Conservation (phyloP, 208 protist genomes). For the Leishmania braziliensis region DNA sequence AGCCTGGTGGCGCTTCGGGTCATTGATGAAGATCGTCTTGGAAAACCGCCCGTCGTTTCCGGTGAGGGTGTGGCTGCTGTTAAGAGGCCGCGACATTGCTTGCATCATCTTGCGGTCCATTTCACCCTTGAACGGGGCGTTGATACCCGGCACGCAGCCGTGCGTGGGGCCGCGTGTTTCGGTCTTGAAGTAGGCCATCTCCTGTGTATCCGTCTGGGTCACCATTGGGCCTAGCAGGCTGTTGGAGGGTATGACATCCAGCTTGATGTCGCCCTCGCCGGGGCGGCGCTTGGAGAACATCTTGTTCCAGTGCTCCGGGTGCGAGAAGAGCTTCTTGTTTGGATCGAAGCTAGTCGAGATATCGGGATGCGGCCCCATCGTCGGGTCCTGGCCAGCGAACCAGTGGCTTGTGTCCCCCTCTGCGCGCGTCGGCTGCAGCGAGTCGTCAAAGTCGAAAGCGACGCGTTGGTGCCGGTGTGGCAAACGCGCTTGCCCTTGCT, state of each 20-base stretch:
- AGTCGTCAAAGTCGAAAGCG: slow-evolving; percentile 91
- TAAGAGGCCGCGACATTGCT: slow-evolving; percentile 83
- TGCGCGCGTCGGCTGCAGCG: slow-evolving; percentile 68
- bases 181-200: slow-evolving; percentile 59
- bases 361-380: slow-evolving; percentile 60
- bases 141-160: slow-evolving; percentile 82
- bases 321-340: slow-evolving; percentile 80
- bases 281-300: slow-evolving; percentile 88
- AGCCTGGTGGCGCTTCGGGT: slow-evolving; percentile 71
- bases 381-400: slow-evolving; percentile 78
- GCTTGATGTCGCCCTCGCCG: slow-evolving; percentile 82
- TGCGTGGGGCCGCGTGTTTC: slow-evolving; percentile 70
- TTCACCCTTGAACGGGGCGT: slow-evolving; percentile 84
- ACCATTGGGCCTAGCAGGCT: slow-evolving; percentile 79
- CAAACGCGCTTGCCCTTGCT: slow-evolving; percentile 88
- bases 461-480: slow-evolving; percentile 91
- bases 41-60: slow-evolving; percentile 87
- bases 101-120: slow-evolving; percentile 91
- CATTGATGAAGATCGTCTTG: slow-evolving; percentile 90
- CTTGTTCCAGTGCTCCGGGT: slow-evolving; percentile 92
- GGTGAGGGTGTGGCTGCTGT: slow-evolving; percentile 75
- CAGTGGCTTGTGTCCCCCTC: slow-evolving; percentile 41
- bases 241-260: slow-evolving; percentile 57
- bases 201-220: slow-evolving; percentile 76
- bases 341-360: slow-evolving; percentile 70